Base-by-base conservation (phyloP, 441 rosid genomes). In the Eutrema salsugineum region DNA sequence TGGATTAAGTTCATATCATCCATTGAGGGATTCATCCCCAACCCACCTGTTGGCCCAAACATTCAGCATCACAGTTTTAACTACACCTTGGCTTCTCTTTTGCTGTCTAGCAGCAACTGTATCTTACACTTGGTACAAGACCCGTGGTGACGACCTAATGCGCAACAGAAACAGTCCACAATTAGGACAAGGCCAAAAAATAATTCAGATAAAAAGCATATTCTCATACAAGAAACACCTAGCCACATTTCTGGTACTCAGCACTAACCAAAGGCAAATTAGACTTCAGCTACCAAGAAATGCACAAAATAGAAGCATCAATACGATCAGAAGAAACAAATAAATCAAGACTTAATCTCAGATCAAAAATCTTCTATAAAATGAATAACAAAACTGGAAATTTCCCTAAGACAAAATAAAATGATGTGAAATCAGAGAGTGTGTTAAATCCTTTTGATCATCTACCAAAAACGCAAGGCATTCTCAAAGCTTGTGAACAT, bases 1-100 rank as follows among this genome's bases (percentile, higher is more conserved):
- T 92, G 99, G 73, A 96, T 87, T 86, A 96, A 83, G 85, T 88
- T 96, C 83, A 96, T 93, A 78, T 91, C 98, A 90, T 93, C 97
- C 90, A 96, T 90, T 5, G 95, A 44, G 76, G 97, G 86, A 84
- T 96, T 88, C 97, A 96, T 93, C 86, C 88, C 90, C 75, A 83
- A 70, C 78, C 91, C 96, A 79, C 88, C 81, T 43, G 81, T 78
- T 35, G 94, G 86, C 68, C 90, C 88, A 85, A 91, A 88, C 97
- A 93, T 93, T 84, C 94, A 87, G 98, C 97, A 91, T 90, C 92
- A 86, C 91, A 84, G 75, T 73, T 63, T 54, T 53, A 70, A 83
- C 71, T 50, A 63, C 53, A 38, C 73, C 76, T 54, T 46, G 35
- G 80, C 68, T 78, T 72, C 79, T 76, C 77, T 30, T 66, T 59